Evolutionary conservation across 2,329 filamentous ascomycete genomes (phyloP), one percentile per base, ranked within the genome.

Genomic region (Penicillium sp.): DNA sequence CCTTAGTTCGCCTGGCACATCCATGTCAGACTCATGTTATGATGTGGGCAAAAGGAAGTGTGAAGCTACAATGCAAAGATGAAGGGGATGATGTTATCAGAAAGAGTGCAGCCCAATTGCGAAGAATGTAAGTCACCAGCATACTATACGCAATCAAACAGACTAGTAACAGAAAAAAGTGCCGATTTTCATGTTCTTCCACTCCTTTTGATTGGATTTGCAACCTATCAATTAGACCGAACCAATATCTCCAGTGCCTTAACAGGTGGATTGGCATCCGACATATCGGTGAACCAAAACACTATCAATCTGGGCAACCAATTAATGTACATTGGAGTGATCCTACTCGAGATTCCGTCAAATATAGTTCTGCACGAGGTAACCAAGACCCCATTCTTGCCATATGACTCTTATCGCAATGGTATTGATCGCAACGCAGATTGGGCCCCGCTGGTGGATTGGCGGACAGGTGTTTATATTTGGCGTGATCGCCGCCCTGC

Each of bases 271-370:
- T 80, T 83, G 46, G 77, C 77, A 1, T 65, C 68, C 3, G 72
- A 77, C 35, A 78, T 82, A 29, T 57, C 63, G 0, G 71, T 82
- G 7, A 68, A 71, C 33, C 79, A 82, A 57, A 73, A 76, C 22
- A 81, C 77, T 0, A 76, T 83, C 57, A 84, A 84, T 52, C 64
- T 83, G 0, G 81, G 81, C 0, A 83, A 83, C 55, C 80, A 83
- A 59, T 65, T 83, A 9, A 80, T 83, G 79, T 83, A 81, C 57
- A 69, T 81, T 31, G 79, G 79, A 0, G 80, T 80, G 9, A 78
- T 83, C 2, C 62, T 81, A 2, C 64, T 82, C 1, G 80, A 83
- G 55, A 83, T 84, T 2, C 81, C 81, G 0, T 81, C 76, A 19
- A 84, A 83, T 59, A 73, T 83, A 59, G 29, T 70, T 1, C 53